Conservation (phyloP, 768 basidiomycete species). For the Pleurotus tuber-regium region DNA sequence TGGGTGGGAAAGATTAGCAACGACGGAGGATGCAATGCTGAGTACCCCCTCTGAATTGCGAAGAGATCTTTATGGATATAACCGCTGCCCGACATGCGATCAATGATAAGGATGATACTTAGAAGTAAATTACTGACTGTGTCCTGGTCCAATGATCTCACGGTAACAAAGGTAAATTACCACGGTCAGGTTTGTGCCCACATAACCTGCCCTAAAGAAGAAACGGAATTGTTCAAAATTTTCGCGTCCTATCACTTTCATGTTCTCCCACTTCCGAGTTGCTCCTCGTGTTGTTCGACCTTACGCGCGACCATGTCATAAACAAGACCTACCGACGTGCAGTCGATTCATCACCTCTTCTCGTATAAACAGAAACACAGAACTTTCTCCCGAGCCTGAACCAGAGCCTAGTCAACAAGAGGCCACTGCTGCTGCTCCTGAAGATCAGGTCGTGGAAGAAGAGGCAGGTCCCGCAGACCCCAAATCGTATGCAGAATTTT, state of each 20-base stretch:
- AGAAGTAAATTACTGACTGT: constrained; percentile 1
- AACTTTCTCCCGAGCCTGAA: constrained; percentile 24
- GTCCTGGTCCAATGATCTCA: background rate
- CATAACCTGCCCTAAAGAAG: constrained; percentile 1
- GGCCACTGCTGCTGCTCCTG: constrained; percentile 16
- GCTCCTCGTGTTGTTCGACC: constrained; percentile 26
- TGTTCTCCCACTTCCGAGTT: constrained; percentile 33
- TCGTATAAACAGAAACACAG: constrained; percentile 14
- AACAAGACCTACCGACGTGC: constrained; percentile 11
- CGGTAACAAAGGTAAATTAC: background rate
- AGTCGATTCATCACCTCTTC: constrained; percentile 27
- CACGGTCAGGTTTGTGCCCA: background rate
- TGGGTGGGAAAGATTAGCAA: constrained; percentile 38
- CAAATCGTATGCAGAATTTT: constrained; percentile 36
- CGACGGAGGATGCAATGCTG: constrained; percentile 45
- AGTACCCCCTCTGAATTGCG: constrained; percentile 48
- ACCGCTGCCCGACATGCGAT: background rate
- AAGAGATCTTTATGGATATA: constrained; percentile 34
- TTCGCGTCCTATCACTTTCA: constrained; percentile 21
- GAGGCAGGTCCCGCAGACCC: constrained; percentile 22
- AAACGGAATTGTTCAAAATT: constrained; percentile 27
- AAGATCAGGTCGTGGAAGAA: constrained; percentile 13
- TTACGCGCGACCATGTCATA: constrained; percentile 23
- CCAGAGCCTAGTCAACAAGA: constrained; percentile 19
- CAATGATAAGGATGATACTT: background rate